Conservation (phyloP, 2,329 filamentous ascomycete genomes). For the Apiospora saccharicola region DNA sequence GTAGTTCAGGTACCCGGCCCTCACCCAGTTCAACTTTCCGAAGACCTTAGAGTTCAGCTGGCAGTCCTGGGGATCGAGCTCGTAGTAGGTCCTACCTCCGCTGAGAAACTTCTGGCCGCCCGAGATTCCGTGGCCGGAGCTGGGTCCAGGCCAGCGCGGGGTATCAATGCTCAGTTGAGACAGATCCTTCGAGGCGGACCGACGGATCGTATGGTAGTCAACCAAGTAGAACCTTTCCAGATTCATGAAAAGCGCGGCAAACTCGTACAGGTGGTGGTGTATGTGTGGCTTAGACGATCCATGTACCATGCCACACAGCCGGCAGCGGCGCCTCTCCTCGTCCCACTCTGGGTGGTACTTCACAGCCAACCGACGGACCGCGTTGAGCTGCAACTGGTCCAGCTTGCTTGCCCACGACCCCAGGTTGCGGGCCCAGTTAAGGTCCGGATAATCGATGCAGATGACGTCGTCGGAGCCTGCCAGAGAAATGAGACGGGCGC, state of each 20-base stretch:
- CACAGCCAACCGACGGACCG: slow-evolving; percentile 50
- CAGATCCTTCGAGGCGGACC: neutral
- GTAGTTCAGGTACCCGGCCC: slow-evolving; percentile 47
- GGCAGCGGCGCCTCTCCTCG: slow-evolving; percentile 41
- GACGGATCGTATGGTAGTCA: slow-evolving; percentile 51
- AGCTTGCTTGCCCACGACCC: slow-evolving; percentile 37
- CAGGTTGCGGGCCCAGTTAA: slow-evolving; percentile 29
- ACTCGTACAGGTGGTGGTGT: slow-evolving; percentile 53
- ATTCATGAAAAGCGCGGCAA: slow-evolving; percentile 50
- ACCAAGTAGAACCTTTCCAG: slow-evolving; percentile 54
- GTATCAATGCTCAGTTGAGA: neutral
- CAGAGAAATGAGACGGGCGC: slow-evolving; percentile 35
- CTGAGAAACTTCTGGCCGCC: slow-evolving; percentile 37
- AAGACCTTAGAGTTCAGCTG: slow-evolving; percentile 45
- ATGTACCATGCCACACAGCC: slow-evolving; percentile 44
- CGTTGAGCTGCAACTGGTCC: slow-evolving; percentile 37
- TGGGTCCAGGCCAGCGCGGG: neutral
- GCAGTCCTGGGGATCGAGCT: slow-evolving; percentile 45
- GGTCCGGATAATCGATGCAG: slow-evolving; percentile 42
- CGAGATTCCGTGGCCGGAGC: neutral
- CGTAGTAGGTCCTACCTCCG: slow-evolving; percentile 41
- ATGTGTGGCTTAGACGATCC: slow-evolving; percentile 39
- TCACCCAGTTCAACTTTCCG: slow-evolving; percentile 49
- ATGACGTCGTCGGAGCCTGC: slow-evolving; percentile 39
- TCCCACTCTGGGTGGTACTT: slow-evolving; percentile 53